A percentile compares a stretch with the other conserved stretches of the same genome.
These are phyloP conservation scores for Delonix regia DNA, from an alignment of 306 rosid species.

Conservation along the genomic window DNA sequence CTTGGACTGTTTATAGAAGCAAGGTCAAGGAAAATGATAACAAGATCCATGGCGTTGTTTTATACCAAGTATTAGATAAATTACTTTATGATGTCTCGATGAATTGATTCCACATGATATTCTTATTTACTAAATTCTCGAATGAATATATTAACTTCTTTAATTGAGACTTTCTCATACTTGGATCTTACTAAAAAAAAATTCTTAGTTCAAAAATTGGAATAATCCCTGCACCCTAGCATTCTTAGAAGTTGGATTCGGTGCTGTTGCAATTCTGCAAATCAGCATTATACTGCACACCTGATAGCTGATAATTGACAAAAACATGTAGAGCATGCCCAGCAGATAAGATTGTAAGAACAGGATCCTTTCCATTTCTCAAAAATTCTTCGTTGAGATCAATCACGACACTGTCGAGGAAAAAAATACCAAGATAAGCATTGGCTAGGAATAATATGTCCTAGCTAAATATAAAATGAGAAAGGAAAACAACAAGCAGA, in stretches of 20 bases:
- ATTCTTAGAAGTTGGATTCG: neutral
- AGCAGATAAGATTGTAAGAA: slow-evolving; percentile 80
- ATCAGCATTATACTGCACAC: slow-evolving; percentile 44
- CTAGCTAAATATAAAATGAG: neutral
- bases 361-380: slow-evolving; percentile 70
- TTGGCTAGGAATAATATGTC: slow-evolving; percentile 14
- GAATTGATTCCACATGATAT: neutral
- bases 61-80: slow-evolving; percentile 13
- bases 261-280: neutral
- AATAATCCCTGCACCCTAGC: neutral
- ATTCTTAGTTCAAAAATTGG: neutral
- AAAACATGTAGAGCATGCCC: slow-evolving; percentile 98
- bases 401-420: slow-evolving; percentile 67
- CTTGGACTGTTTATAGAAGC: neutral
- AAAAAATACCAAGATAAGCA: slow-evolving; percentile 23
- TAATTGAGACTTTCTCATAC: neutral
- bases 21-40: neutral
- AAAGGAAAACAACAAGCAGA: neutral
- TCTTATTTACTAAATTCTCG: neutral
- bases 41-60: neutral
- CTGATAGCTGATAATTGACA: slow-evolving; percentile 76
- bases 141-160: neutral
- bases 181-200: neutral
- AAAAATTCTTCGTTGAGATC: slow-evolving; percentile 73
- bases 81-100: neutral